These are phyloP conservation scores for Hordeum vulgare DNA, from an alignment of 176 grass and related monocot species.

Conservation along the genomic window DNA sequence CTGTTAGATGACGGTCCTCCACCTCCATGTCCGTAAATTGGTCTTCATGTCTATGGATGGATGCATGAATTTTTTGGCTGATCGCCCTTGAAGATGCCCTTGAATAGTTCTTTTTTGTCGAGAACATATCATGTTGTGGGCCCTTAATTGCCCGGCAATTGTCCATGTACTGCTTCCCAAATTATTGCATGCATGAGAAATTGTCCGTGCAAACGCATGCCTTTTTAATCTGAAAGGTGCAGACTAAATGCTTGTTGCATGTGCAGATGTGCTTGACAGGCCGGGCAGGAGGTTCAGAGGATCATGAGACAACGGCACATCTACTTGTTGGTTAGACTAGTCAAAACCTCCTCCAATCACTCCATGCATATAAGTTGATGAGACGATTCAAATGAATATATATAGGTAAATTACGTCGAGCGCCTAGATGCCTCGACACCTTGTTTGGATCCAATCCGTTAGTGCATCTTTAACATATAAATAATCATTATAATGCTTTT, in stretches of 20 bases:
- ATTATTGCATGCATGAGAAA: constrained; percentile 18
- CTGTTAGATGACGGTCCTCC: no score
- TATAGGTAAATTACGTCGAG: no score
- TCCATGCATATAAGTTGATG: no score
- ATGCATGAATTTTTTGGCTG: no score
- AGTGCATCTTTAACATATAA: no score
- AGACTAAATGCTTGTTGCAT: neutral
- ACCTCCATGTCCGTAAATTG: no score
- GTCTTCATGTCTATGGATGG: no score
- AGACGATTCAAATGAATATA: no score
- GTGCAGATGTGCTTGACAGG: neutral
- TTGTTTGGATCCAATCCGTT: no score
- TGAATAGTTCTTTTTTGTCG: neutral
- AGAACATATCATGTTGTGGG: constrained; percentile 3
- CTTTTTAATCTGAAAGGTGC: neutral
- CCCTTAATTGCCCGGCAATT: neutral
- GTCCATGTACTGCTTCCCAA: constrained; percentile 8
- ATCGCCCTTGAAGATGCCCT: no score
- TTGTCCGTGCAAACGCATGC: constrained; percentile 1
- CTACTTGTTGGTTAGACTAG: neutral
- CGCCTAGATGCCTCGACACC: no score
- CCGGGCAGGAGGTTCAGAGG: neutral
- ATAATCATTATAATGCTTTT: no score
- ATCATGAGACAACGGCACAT: neutral
- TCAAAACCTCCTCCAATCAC: neutral